A percentile compares a stretch with the other conserved stretches of the same genome.
phyloP scores from a whole-genome alignment of 306 rosid genomes.

The Alnus glutinosa region DNA sequence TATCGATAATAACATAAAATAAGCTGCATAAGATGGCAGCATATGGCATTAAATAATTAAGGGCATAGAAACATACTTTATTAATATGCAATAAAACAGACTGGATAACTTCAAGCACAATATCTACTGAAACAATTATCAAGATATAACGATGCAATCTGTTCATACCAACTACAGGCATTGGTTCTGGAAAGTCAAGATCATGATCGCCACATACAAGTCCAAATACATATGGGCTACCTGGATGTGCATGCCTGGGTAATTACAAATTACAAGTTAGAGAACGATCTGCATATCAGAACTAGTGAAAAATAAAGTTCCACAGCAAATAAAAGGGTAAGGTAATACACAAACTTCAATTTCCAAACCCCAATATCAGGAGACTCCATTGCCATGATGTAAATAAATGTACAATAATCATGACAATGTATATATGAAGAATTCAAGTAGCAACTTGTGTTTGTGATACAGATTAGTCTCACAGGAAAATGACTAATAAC shows the following conservation, averaged over 20 bases:
- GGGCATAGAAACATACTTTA: background rate
- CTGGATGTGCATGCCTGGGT: constrained; percentile 98
- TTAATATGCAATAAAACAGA: background rate
- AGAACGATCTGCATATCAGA: constrained; percentile 19
- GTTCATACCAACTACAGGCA: constrained; percentile 89
- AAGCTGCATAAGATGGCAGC: background rate
- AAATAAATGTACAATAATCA: background rate
- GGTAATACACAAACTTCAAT: background rate
- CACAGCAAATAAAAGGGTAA: background rate
- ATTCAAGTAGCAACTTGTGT: background rate
- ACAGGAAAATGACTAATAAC: background rate
- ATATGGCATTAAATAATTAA: background rate
- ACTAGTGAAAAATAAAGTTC: background rate
- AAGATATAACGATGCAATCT: constrained; percentile 1
- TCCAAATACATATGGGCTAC: constrained; percentile 94
- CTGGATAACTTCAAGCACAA: background rate
- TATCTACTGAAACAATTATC: constrained; percentile 7
- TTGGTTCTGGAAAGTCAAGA: constrained; percentile 96
- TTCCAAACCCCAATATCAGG: constrained; percentile 1
- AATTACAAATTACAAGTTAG: constrained; percentile 27
- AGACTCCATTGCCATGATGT: background rate
- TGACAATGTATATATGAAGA: background rate
- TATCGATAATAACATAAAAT: background rate
- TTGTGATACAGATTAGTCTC: background rate
- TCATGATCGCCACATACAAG: constrained; percentile 89